Percentiles rank a stretch among this genome's conserved stretches.
These are phyloP conservation scores for Malbranchea zuffiana DNA, from an alignment of 2,329 filamentous ascomycete species.

Conservation along the genomic window DNA sequence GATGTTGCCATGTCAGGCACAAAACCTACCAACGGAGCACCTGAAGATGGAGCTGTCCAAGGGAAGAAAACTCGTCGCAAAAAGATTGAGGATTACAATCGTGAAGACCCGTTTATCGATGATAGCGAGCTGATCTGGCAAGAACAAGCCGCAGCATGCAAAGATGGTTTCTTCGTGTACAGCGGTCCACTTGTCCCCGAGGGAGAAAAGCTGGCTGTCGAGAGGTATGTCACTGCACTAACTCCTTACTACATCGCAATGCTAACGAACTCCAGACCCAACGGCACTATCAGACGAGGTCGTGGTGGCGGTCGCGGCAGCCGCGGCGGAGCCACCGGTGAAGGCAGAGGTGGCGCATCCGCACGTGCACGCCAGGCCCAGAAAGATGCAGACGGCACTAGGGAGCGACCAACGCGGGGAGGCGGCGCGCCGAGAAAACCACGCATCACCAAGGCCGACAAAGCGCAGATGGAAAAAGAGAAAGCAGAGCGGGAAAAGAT, in stretches of 20 bases:
- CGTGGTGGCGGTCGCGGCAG: slow-evolving; percentile 46
- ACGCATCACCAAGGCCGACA: slow-evolving; percentile 15
- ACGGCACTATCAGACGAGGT: slow-evolving; percentile 57
- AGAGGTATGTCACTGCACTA: slow-evolving; percentile 41
- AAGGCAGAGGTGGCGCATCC: slow-evolving; percentile 6
- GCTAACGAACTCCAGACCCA: slow-evolving; percentile 43
- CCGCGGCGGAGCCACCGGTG: slow-evolving; percentile 26
- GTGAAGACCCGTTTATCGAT: slow-evolving; percentile 62
- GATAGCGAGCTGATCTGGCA: slow-evolving; percentile 94
- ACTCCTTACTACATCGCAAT: slow-evolving; percentile 11
- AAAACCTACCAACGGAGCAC: slow-evolving; percentile 30
- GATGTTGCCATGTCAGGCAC: slow-evolving; percentile 41
- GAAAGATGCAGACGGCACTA: slow-evolving; percentile 1
- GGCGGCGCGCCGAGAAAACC: slow-evolving; percentile 12
- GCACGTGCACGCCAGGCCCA: neutral
- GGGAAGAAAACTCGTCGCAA: slow-evolving; percentile 64
- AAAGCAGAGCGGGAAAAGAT: slow-evolving; percentile 15
- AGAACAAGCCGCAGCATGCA: slow-evolving; percentile 83
- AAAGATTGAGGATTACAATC: slow-evolving; percentile 57
- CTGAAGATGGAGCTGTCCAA: slow-evolving; percentile 46
- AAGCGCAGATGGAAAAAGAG: slow-evolving; percentile 14
- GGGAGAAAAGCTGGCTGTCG: slow-evolving; percentile 61
- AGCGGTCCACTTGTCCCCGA: slow-evolving; percentile 83
- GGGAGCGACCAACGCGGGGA: slow-evolving; percentile 2
- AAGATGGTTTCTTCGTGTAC: slow-evolving; percentile 97